Percentiles rank a stretch among this genome's conserved stretches.
These are phyloP conservation scores for Ensete ventricosum DNA, from an alignment of 176 grass and related monocot species.

Conservation along the genomic window DNA sequence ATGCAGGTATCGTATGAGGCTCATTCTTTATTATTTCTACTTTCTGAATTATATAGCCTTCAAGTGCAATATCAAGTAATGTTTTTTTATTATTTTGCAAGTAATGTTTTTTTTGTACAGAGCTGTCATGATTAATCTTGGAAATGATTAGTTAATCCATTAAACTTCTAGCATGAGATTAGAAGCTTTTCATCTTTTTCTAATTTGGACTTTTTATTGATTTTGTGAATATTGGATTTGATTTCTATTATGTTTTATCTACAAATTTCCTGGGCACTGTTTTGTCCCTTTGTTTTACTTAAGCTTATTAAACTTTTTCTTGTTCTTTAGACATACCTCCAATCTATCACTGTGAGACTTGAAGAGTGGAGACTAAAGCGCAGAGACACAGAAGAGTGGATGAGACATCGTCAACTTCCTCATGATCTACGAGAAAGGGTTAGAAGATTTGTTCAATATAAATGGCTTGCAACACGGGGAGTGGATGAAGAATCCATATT, in stretches of 20 bases:
- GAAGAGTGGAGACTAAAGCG: constrained; percentile 98
- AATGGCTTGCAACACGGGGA: constrained; percentile 92
- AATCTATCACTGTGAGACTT: constrained; percentile 83
- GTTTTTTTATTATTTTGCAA: not conserved
- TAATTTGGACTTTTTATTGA: no score
- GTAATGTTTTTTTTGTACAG: no score
- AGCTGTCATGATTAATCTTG: no score
- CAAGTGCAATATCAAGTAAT: not conserved
- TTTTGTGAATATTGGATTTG: no score
- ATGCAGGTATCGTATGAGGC: constrained; percentile 46
- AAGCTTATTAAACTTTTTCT: not conserved
- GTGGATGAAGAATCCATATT: constrained; percentile 90
- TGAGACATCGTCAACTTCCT: constrained; percentile 92
- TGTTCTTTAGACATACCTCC: constrained; percentile 69
- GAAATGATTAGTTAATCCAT: no score
- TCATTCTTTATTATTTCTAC: not conserved
- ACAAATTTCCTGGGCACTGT: not conserved
- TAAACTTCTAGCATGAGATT: no score
- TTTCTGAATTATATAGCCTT: not conserved
- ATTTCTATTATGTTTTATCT: not conserved
- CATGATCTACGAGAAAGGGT: constrained; percentile 53
- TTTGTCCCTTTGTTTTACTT: not conserved
- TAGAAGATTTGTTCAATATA: constrained; percentile 80
- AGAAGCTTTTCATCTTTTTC: no score
- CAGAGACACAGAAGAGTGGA: constrained; percentile 96